Evolutionary conservation across 129 eudicot genomes (phyloP), one percentile per base, ranked within the genome.

Genomic region (Pseudognaphalium luteoalbum): DNA sequence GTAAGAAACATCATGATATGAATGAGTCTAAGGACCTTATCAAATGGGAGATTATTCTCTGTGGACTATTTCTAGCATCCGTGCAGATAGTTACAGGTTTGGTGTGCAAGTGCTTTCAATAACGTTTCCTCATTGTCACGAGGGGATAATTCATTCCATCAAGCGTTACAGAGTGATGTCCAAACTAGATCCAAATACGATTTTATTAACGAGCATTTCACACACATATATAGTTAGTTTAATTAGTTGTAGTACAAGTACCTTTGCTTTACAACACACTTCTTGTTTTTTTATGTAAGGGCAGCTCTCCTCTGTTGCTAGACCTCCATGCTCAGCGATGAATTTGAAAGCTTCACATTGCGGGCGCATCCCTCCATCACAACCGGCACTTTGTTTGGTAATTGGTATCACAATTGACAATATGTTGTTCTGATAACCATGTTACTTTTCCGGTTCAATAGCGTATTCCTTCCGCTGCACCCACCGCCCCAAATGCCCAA

Each of bases 341-440:
- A 69, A 92, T 15, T 86, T 87, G 21, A 86, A 89, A 39, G 96
- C 97, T 4, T 56, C 66, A 60, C 75, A 28, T 60, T 90, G 90
- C 98, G 88, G 73, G n/a, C n/a, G n/a, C n/a, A n/a, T n/a, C 5
- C 93, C 98, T 80, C 98, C 98, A 35, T 78, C 68, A 66, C 98
- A 90, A 4, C 98, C 96, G 67, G 76, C 85, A 86, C 64, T n/a
- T 58, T 28, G n/a, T 32, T 25, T 25, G 28, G 28, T 25, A 25
- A 25, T 22, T 29, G 29, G 68, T 21, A 62, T 87, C 91, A 62
- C 90, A 86, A 44, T 86, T 88, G 39, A 83, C 81, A 4, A 86
- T 83, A 70, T 86, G 84, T 71, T 86, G 88, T 63, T 83, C 88
- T 7, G 90, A 86, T 44, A 86, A 60, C 66, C 84, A 56, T 75